Conservation (phyloP, 495 filamentous ascomycete species). For the Daldinia concentrica region DNA sequence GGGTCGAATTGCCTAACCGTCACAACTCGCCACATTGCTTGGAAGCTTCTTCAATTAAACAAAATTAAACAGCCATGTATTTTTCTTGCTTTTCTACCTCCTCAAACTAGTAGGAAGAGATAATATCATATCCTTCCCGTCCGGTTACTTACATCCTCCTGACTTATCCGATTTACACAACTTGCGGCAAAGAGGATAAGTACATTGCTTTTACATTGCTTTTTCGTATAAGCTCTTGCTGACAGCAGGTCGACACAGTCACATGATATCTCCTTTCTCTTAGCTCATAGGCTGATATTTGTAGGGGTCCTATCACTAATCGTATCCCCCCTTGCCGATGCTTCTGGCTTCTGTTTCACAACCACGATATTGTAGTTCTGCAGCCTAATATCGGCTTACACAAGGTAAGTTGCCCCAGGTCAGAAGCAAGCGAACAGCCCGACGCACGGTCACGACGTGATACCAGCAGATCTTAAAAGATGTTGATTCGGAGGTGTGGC, state of each 20-base stretch:
- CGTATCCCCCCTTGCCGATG: not conserved
- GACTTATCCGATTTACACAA: not conserved
- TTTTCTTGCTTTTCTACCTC: not conserved
- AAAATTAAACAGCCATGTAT: not conserved
- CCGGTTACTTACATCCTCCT: conserved; percentile 5
- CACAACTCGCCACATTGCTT: conserved; percentile 12
- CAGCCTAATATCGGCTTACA: conserved; percentile 6
- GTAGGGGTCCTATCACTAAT: not conserved
- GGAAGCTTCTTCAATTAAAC: not conserved
- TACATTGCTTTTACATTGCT: conserved; percentile 1
- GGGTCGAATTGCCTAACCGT: conserved; percentile 13
- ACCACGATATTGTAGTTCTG: not conserved
- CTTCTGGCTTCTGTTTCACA: conserved; percentile 2
- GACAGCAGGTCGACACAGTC: conserved; percentile 33
- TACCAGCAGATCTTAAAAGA: not conserved
- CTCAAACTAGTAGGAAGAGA: not conserved
- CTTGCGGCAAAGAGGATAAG: conserved; percentile 13
- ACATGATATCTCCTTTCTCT: conserved; percentile 24
- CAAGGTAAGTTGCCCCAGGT: not conserved
- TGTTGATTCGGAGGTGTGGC: not conserved
- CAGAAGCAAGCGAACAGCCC: not conserved
- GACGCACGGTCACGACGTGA: not conserved
- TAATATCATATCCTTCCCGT: not conserved
- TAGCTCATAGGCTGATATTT: not conserved
- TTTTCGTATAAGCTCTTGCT: conserved; percentile 15